Percentiles rank a stretch among this genome's conserved stretches.
Evolutionary conservation across 345 rosid species (phyloP).

Genomic region (Murraya koenigii): DNA sequence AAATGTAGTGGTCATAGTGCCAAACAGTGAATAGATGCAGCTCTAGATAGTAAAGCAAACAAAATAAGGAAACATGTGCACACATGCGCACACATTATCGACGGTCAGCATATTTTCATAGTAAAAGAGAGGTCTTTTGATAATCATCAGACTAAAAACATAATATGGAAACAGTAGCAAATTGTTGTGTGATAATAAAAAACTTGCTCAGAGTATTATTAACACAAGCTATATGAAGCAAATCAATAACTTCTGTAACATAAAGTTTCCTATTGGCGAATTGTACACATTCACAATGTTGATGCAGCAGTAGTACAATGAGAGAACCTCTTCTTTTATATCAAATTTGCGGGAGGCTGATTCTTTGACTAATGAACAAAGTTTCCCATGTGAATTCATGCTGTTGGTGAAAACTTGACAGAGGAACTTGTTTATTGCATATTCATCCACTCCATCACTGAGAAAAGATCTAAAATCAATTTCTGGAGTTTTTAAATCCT

Average conservation of each 20-base stretch:
- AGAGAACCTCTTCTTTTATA: slow-evolving; percentile 86
- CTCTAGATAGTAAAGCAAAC: background rate
- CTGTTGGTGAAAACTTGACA: slow-evolving; percentile 56
- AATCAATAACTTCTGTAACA: background rate
- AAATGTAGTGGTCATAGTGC: background rate
- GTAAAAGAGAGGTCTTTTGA: background rate
- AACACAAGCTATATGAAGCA: background rate
- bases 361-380: slow-evolving; percentile 66
- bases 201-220: background rate
- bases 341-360: slow-evolving; percentile 77
- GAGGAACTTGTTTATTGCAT: slow-evolving; percentile 81
- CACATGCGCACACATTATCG: background rate
- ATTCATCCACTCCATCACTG: slow-evolving; percentile 98
- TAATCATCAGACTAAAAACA: background rate
- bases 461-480: slow-evolving; percentile 22
- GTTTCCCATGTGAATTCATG: slow-evolving; percentile 41
- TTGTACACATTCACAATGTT: background rate
- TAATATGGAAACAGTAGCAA: background rate
- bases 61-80: background rate
- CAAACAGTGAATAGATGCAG: background rate
- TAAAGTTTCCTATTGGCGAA: background rate
- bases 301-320: slow-evolving; percentile 13
- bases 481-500: slow-evolving; percentile 11
- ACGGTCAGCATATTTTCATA: background rate
- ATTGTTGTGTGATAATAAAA: background rate